Evolutionary conservation across 1,139 yeast genomes (phyloP).

Genomic region (Protomyces inouyei): DNA sequence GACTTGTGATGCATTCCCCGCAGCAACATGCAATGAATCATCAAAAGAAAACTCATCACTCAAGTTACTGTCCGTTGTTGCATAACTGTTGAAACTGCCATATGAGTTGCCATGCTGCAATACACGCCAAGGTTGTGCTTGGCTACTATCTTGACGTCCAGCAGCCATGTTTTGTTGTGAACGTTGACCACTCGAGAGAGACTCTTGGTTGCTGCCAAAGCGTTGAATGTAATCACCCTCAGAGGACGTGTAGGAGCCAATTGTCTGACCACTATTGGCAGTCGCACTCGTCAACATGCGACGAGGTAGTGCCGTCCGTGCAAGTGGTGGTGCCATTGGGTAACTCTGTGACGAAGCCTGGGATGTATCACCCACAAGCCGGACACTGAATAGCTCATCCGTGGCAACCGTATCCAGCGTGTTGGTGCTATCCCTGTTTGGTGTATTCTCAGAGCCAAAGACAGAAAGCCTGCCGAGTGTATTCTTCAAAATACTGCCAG

Average conservation of each 20-base stretch:
- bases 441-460: slow-evolving; percentile 1
- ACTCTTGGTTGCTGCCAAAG: slow-evolving; percentile 20
- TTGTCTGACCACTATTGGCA: slow-evolving; percentile 18
- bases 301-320: neutral
- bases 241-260: slow-evolving; percentile 20
- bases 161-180: neutral
- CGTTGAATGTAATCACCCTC: slow-evolving; percentile 22
- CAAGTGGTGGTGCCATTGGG: slow-evolving; percentile 14
- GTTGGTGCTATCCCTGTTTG: neutral
- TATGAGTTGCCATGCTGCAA: slow-evolving; percentile 16
- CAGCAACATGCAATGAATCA: slow-evolving; percentile 11
- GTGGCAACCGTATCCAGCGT: slow-evolving; percentile 23
- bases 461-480: neutral
- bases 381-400: slow-evolving; percentile 26
- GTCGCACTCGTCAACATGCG: slow-evolving; percentile 2
- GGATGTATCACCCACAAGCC: slow-evolving; percentile 3
- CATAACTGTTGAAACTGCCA: slow-evolving; percentile 21
- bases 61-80: slow-evolving; percentile 16
- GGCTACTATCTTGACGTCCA: slow-evolving; percentile 9
- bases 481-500: slow-evolving; percentile 7
- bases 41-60: slow-evolving; percentile 22
- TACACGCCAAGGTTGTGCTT: slow-evolving; percentile 24
- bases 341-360: neutral
- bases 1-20: neutral
- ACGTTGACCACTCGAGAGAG: slow-evolving; percentile 5